Evolutionary conservation across 495 filamentous ascomycete species (phyloP).

Genomic region (Lindgomyces ingoldianus): DNA sequence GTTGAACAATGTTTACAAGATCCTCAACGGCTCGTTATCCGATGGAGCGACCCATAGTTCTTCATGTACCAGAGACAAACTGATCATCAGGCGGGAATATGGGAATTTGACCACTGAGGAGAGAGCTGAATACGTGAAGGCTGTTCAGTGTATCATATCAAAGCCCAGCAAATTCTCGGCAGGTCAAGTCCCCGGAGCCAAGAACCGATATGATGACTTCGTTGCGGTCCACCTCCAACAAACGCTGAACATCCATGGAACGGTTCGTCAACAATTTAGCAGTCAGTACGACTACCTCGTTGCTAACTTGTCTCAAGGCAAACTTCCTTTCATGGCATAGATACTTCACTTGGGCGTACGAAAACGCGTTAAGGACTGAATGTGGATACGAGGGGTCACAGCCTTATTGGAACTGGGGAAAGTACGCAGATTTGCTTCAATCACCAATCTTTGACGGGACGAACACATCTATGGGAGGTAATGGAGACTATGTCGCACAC

Average conservation of each 20-base stretch:
- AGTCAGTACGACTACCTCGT: no score
- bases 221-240: conserved; percentile 54
- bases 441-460: conserved; percentile 53
- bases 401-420: conserved; percentile 57
- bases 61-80: conserved; percentile 1
- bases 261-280: conserved; percentile 44
- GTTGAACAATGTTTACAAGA: conserved; percentile 12
- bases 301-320: conserved; percentile 49
- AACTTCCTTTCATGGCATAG: conserved; percentile 72
- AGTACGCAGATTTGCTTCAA: conserved; percentile 38
- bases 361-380: conserved; percentile 65
- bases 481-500: conserved; percentile 48
- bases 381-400: conserved; percentile 65
- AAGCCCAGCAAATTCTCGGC: conserved; percentile 7
- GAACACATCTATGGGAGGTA: conserved; percentile 47
- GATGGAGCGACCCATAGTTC: conserved; percentile 10
- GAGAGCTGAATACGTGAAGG: conserved; percentile 2
- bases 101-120: not conserved
- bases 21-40: conserved; percentile 2
- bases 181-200: not conserved
- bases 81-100: conserved; percentile 6
- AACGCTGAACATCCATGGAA: conserved; percentile 61
- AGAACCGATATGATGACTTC: conserved; percentile 68
- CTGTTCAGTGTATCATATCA: conserved; percentile 2
- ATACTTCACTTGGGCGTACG: conserved; percentile 63